Evolutionary conservation across 1,284 basidiomycete genomes (phyloP), one percentile per base, ranked within the genome.

Genomic region (Tilletia indica): DNA sequence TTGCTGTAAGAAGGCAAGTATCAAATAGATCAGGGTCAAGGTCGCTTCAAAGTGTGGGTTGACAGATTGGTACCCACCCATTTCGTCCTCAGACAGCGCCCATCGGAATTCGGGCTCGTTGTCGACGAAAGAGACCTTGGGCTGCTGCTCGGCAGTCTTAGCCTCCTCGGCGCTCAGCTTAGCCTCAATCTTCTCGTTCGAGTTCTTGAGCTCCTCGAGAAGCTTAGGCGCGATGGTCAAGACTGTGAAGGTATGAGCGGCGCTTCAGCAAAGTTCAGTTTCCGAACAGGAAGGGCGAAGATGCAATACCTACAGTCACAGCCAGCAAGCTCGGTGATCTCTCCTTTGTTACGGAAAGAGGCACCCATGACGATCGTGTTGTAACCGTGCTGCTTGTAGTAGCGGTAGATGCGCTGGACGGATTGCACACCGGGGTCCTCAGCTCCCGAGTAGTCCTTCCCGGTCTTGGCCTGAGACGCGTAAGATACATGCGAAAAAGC

Each of bases 341-440:
- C 96, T 82, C 93, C 92, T 72, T 86, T 86, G 92, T 93, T 81
- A 61, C 76, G 77, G 94, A 99, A 99, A 70, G 94, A 97, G 75
- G 96, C 96, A 85, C 96, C 96, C 96, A 99, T 99, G 86, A 99
- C 95, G 86, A 98, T 98, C 80, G 96, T 99, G 85, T 95, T 94
- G 90, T 98, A 98, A 77, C 90, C 89, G 87, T 99, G 89, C 86
- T 97, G 94, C 89, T 99, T 99, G 91, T 98, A 99, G 89, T 98
- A 98, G 58, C 72, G 73, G 64, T 67, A 67, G 88, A 98, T 99
- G 86, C 89, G 91, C 88, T 92, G 91, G 75, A 99, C 96, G 54
- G 93, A 96, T 85, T 90, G 86, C 78, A 99, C 96, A 89, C 96
- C 96, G n/a, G 96, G 96, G 88, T 99, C 96, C 69, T 90, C 89